These are phyloP conservation scores for Thielaviopsis punctulata DNA, from an alignment of 2,329 filamentous ascomycete species.

Conservation along the genomic window DNA sequence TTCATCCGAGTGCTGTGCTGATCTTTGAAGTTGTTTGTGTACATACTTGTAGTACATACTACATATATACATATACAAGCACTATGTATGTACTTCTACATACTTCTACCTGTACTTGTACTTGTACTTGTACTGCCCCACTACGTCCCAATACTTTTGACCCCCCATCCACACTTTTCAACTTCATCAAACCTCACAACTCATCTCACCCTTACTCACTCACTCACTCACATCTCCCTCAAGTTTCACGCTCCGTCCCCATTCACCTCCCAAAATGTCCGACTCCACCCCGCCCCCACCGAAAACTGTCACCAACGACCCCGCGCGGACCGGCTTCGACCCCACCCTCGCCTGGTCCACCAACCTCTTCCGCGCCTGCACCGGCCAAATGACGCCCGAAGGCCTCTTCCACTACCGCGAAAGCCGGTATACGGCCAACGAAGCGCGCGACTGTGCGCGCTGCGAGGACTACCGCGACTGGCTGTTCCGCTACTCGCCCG, in stretches of 20 bases:
- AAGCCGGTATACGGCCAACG: constrained; percentile 56
- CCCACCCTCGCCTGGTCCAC: constrained; percentile 49
- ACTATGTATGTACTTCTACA: too few species aligned
- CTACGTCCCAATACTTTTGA: neutral
- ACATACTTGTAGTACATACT: too few species aligned
- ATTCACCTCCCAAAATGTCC: neutral
- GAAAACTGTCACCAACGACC: constrained; percentile 36
- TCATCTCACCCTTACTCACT: neutral
- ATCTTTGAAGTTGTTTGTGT: too few species aligned
- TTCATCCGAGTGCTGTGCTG: too few species aligned
- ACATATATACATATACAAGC: too few species aligned
- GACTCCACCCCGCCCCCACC: constrained; percentile 5
- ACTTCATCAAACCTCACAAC: neutral
- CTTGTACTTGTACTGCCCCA: too few species aligned
- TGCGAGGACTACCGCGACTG: constrained; percentile 75
- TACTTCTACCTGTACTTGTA: too few species aligned
- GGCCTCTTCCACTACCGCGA: constrained; percentile 62
- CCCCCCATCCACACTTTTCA: neutral
- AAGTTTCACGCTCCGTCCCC: neutral
- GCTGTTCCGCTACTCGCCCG: constrained; percentile 68
- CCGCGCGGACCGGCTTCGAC: constrained; percentile 44
- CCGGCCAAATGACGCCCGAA: constrained; percentile 51
- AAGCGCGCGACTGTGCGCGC: constrained; percentile 58
- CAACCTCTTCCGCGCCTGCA: constrained; percentile 72
- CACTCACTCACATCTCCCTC: neutral